Evolutionary conservation across 1,139 yeast genomes (phyloP).

Genomic region (Candida sp.): DNA sequence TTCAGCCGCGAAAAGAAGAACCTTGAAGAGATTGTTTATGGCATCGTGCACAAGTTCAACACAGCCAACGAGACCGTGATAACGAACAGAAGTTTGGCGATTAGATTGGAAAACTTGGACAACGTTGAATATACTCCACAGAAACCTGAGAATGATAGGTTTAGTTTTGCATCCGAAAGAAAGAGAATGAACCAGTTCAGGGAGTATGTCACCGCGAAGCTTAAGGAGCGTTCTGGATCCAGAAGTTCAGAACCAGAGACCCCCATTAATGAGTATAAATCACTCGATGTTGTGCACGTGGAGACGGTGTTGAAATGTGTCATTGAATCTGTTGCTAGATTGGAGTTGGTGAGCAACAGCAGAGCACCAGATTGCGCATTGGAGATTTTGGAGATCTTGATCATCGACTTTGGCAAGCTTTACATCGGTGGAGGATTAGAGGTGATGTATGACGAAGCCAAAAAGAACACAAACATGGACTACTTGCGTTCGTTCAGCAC

Average conservation of each 20-base stretch:
- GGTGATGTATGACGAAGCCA: conserved; percentile 54
- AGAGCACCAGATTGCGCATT: conserved; percentile 67
- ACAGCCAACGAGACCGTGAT: conserved; percentile 54
- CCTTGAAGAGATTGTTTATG: conserved; percentile 63
- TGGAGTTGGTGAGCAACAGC: conserved; percentile 69
- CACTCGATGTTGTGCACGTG: conserved; percentile 50
- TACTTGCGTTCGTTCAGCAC: conserved; percentile 56
- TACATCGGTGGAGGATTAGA: conserved; percentile 81
- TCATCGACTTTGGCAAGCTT: conserved; percentile 73
- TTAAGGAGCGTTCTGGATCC: conserved; percentile 23
- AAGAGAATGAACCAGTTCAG: conserved; percentile 46
- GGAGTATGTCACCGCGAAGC: conserved; percentile 36
- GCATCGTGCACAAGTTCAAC: conserved; percentile 55
- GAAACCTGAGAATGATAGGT: conserved; percentile 25
- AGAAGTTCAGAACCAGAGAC: conserved; percentile 21
- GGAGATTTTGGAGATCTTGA: conserved; percentile 67
- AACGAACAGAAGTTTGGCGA: conserved; percentile 47
- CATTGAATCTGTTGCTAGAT: conserved; percentile 81
- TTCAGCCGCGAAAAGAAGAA: conserved; percentile 76
- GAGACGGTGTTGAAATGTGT: conserved; percentile 72
- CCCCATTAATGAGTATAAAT: conserved; percentile 30
- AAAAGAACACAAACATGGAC: conserved; percentile 24
- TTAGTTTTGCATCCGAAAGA: conserved; percentile 41
- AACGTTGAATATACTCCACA: conserved; percentile 25
- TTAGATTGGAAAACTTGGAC: conserved; percentile 44